phyloP scores from a whole-genome alignment of 2,329 filamentous ascomycete species.

The Cryphonectria radicalis region DNA sequence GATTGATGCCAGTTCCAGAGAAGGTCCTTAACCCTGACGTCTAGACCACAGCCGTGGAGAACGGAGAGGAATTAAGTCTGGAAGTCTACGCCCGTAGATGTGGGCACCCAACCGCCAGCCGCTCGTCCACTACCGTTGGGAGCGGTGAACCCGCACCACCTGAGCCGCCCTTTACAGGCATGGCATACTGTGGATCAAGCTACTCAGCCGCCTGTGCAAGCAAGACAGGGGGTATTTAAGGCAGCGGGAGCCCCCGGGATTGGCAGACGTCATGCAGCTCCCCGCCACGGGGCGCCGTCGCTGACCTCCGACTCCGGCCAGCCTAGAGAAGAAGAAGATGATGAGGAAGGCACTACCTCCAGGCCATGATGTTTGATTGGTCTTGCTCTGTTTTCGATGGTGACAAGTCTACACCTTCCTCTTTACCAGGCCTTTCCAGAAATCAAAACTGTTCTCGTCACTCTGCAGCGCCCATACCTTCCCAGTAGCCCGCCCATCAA shows the following conservation, averaged over 20 bases:
- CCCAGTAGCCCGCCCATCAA: conserved; percentile 74
- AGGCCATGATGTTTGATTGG: background rate
- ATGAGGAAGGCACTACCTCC: background rate
- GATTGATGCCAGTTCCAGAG: no score
- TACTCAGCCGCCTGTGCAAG: background rate
- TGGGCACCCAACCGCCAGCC: background rate
- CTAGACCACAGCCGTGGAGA: background rate
- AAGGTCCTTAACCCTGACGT: background rate
- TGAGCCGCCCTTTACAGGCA: background rate
- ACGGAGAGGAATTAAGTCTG: background rate
- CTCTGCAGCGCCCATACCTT: conserved; percentile 85
- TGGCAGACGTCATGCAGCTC: conserved; percentile 7
- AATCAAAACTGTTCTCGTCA: conserved; percentile 98
- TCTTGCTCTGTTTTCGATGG: background rate
- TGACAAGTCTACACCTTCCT: conserved; percentile 64
- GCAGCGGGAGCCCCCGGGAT: background rate
- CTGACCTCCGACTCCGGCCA: background rate
- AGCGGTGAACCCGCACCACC: background rate
- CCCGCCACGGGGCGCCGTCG: background rate
- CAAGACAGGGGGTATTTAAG: background rate
- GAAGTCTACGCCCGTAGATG: background rate
- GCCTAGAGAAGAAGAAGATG: background rate
- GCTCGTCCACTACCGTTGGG: background rate
- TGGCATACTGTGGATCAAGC: no score
- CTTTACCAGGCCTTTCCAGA: conserved; percentile 85